phyloP scores from a whole-genome alignment of 495 filamentous ascomycete genomes.

The Talaromyces trachyspermus region DNA sequence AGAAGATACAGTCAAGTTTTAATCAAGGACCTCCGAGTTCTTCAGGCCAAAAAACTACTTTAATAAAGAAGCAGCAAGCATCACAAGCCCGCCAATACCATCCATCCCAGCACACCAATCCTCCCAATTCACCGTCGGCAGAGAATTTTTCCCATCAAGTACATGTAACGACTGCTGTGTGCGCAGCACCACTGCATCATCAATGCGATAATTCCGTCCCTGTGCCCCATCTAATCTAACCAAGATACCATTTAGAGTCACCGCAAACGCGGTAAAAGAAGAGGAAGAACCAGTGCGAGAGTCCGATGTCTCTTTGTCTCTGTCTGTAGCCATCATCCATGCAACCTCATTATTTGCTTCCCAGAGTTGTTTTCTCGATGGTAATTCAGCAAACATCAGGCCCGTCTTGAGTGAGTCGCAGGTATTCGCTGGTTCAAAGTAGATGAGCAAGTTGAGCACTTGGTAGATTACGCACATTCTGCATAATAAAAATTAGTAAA shows the following conservation, averaged over 20 bases:
- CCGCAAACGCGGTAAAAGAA: conserved; percentile 22
- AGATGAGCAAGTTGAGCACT: conserved; percentile 37
- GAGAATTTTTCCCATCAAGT: conserved; percentile 7
- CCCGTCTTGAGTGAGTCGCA: conserved; percentile 26
- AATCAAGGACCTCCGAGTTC: no score
- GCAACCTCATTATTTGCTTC: conserved; percentile 29
- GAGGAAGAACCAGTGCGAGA: background rate
- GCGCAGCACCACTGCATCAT: conserved; percentile 2
- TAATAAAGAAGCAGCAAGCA: conserved; percentile 37
- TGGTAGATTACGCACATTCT: conserved; percentile 34
- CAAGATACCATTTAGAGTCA: conserved; percentile 29
- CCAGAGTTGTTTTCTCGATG: conserved; percentile 40
- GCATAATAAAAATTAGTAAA: conserved; percentile 11
- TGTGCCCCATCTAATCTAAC: conserved; percentile 19
- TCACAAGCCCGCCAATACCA: conserved; percentile 31
- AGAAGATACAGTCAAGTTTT: no score
- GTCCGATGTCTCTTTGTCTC: conserved; percentile 11
- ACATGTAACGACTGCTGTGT: conserved; percentile 10
- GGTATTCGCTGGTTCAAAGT: conserved; percentile 35
- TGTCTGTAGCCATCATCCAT: conserved; percentile 28
- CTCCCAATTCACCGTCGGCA: conserved; percentile 24
- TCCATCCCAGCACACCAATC: conserved; percentile 42
- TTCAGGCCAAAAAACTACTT: conserved; percentile 11
- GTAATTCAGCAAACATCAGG: conserved; percentile 37
- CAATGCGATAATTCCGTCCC: conserved; percentile 13